These are phyloP conservation scores for Arachnomyces sp. DNA, from an alignment of 2,329 filamentous ascomycete genomes.

Conservation along the genomic window DNA sequence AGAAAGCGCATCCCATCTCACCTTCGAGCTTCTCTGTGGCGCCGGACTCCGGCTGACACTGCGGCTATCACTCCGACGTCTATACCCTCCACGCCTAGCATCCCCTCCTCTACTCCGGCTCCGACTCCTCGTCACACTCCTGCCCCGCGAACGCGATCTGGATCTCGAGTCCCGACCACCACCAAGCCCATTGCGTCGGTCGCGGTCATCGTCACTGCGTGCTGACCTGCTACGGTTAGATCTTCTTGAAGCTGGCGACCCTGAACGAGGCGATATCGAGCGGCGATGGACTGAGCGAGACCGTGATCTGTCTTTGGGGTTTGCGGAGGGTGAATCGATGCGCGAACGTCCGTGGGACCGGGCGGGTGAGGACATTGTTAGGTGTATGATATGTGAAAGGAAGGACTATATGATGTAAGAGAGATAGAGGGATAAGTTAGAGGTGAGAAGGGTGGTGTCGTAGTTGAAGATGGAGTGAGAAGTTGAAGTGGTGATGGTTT, in stretches of 20 bases:
- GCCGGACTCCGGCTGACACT: slow-evolving; percentile 23
- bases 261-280: slow-evolving; percentile 28
- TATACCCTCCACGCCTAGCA: slow-evolving; percentile 24
- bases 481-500: too few species aligned
- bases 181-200: slow-evolving; percentile 17
- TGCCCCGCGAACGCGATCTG: slow-evolving; percentile 5
- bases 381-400: too few species aligned
- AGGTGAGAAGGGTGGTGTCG: too few species aligned
- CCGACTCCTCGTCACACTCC: slow-evolving; percentile 11
- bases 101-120: slow-evolving; percentile 34
- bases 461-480: too few species aligned
- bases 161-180: slow-evolving; percentile 12
- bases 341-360: slow-evolving; percentile 20
- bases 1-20: slow-evolving; percentile 9
- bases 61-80: slow-evolving; percentile 30
- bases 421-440: too few species aligned
- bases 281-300: slow-evolving; percentile 21
- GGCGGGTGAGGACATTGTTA: too few species aligned
- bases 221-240: not conserved
- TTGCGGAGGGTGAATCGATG: slow-evolving; percentile 15
- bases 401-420: too few species aligned
- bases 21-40: slow-evolving; percentile 28
- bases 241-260: slow-evolving; percentile 13
- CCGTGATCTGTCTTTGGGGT: slow-evolving; percentile 9
- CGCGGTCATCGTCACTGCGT: slow-evolving; percentile 1